Evolutionary conservation across 441 rosid genomes (phyloP).

Genomic region (Erodium moschatum): DNA sequence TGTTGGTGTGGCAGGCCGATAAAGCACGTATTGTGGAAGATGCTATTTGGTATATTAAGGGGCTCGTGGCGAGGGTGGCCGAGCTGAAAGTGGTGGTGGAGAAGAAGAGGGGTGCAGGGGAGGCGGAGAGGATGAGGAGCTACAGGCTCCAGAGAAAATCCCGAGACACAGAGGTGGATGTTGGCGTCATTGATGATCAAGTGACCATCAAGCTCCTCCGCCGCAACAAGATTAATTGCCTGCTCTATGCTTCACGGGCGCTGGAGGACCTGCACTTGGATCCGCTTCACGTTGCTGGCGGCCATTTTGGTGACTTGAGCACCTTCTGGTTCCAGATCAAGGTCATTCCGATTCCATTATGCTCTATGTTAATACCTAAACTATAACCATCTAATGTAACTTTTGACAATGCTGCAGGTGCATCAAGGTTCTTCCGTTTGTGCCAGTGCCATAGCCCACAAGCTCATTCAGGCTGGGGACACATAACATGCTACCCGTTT

Average conservation of each 20-base stretch:
- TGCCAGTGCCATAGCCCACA: conserved; percentile 5
- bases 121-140: no score
- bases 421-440: neutral
- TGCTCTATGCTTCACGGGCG: neutral
- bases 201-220: conserved; percentile 71
- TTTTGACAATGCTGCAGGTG: neutral
- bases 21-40: neutral
- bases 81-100: neutral
- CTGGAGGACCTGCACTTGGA: neutral
- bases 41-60: neutral
- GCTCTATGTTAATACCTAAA: no score
- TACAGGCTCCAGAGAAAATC: conserved; percentile 86
- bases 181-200: conserved; percentile 77
- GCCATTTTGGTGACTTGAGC: neutral
- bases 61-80: neutral
- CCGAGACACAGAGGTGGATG: conserved; percentile 72
- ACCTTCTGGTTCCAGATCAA: neutral
- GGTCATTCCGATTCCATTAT: neutral
- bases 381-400: no score
- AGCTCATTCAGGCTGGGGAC: neutral
- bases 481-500: no score
- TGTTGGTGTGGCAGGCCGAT: neutral
- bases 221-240: neutral
- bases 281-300: neutral
- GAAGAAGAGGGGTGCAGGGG: no score